A percentile compares a stretch with the other conserved stretches of the same genome.
Evolutionary conservation across 2,329 filamentous ascomycete genomes (phyloP).

Genomic region (Stagonosporopsis tanaceti): DNA sequence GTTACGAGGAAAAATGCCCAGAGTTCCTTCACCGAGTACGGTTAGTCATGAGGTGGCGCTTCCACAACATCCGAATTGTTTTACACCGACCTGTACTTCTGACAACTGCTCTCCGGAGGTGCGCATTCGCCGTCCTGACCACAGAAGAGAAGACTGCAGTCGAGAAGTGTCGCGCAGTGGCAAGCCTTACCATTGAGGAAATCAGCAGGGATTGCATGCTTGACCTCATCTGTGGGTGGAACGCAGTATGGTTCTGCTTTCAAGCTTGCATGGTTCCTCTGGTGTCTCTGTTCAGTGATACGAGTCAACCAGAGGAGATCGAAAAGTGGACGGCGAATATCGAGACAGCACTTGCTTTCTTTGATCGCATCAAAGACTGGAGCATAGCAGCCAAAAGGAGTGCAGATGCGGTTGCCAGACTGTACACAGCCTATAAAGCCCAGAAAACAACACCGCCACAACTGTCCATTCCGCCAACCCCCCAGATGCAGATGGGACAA

Average conservation of each 20-base stretch:
- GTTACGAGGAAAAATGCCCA: conserved; percentile 67
- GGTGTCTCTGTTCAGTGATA: conserved; percentile 76
- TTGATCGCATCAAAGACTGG: conserved; percentile 54
- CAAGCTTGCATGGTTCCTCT: conserved; percentile 82
- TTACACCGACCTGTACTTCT: conserved; percentile 77
- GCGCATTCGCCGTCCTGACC: conserved; percentile 59
- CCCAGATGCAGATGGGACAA: conserved; percentile 23
- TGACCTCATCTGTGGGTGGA: conserved; percentile 81
- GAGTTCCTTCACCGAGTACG: conserved; percentile 74
- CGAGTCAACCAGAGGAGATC: conserved; percentile 49
- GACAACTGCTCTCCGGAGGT: conserved; percentile 64
- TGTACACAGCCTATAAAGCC: conserved; percentile 53
- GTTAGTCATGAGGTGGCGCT: conserved; percentile 83
- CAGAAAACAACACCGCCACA: conserved; percentile 29
- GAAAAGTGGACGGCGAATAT: conserved; percentile 53
- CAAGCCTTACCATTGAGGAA: conserved; percentile 74
- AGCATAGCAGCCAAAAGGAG: conserved; percentile 57
- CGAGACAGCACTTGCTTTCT: conserved; percentile 53
- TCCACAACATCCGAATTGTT: conserved; percentile 78
- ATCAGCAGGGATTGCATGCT: conserved; percentile 74
- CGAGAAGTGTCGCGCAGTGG: conserved; percentile 72
- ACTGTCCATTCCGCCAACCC: conserved; percentile 17
- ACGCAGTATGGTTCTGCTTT: conserved; percentile 82
- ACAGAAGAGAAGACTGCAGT: conserved; percentile 73
- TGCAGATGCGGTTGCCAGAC: conserved; percentile 51